Percentiles rank a stretch among this genome's conserved stretches.
phyloP scores from a whole-genome alignment of 345 rosid genomes.

The Firmiana major region DNA sequence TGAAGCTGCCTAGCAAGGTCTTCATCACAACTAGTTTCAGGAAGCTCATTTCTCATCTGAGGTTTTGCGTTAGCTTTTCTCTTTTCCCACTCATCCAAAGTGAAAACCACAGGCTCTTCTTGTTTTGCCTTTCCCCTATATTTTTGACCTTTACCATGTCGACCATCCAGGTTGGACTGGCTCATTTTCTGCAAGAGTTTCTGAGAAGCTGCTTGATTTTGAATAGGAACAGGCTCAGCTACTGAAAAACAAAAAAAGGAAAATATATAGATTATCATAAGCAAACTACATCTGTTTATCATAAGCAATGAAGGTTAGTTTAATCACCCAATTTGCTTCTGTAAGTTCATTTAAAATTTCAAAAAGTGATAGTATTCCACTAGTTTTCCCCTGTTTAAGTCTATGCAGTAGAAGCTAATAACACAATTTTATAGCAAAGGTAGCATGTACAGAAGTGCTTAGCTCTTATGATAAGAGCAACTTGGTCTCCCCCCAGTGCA shows the following conservation, averaged over 20 bases:
- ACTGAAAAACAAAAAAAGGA: conserved; percentile 32
- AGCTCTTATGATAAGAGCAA: background rate
- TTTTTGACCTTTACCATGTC: conserved; percentile 42
- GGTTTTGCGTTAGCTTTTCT: conserved; percentile 39
- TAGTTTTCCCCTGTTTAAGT: background rate
- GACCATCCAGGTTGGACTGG: conserved; percentile 35
- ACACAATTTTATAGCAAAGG: background rate
- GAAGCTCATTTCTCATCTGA: conserved; percentile 27
- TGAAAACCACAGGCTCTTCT: conserved; percentile 53
- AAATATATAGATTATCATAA: background rate
- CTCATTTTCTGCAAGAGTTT: conserved; percentile 83
- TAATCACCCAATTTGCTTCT: background rate
- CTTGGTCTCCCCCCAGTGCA: background rate
- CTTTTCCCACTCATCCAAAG: conserved; percentile 78
- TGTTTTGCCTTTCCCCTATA: conserved; percentile 51
- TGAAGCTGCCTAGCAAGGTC: conserved; percentile 87
- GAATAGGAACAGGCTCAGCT: conserved; percentile 64
- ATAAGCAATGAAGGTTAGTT: background rate
- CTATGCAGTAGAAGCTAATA: background rate
- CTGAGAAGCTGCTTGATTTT: conserved; percentile 93
- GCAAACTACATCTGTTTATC: background rate
- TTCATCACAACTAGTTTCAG: conserved; percentile 57
- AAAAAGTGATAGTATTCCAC: background rate
- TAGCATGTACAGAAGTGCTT: background rate
- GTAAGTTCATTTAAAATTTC: background rate